phyloP scores from a whole-genome alignment of 75 land plant genomes.

The Cunninghamia lanceolata region DNA sequence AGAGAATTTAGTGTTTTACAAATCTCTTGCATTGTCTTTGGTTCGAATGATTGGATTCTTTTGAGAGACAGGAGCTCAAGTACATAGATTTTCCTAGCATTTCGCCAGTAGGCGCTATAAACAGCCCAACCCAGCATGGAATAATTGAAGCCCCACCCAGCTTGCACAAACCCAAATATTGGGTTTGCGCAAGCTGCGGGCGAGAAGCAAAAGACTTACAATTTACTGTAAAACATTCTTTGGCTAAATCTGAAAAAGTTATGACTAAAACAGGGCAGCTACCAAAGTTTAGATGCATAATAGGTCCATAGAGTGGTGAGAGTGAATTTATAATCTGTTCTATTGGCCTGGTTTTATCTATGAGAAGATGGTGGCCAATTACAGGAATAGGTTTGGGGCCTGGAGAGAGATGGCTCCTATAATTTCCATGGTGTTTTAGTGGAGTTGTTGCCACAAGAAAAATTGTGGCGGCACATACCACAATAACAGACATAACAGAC shows the following conservation, averaged over 20 bases:
- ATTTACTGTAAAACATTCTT: slow-evolving; percentile 28
- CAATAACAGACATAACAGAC: too few relatives aligned
- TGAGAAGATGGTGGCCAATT: not conserved
- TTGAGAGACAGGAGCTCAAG: too few relatives aligned
- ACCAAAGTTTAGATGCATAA: slow-evolving; percentile 6
- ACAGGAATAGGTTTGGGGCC: too few relatives aligned
- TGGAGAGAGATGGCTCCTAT: too few relatives aligned
- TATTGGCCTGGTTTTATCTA: not conserved
- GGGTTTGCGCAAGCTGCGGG: not conserved
- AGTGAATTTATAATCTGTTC: not conserved
- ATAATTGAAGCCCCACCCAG: slow-evolving; percentile 23
- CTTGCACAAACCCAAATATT: too few relatives aligned
- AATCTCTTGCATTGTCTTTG: not conserved
- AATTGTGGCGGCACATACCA: too few relatives aligned
- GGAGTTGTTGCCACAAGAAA: too few relatives aligned
- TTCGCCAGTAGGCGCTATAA: slow-evolving; percentile 36
- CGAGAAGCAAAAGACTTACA: slow-evolving; percentile 24
- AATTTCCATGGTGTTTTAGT: too few relatives aligned
- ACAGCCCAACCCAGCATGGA: slow-evolving; percentile 28
- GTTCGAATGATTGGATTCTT: too few relatives aligned
- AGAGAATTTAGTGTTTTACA: not conserved
- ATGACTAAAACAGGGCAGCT: slow-evolving; percentile 16
- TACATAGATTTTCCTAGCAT: too few relatives aligned
- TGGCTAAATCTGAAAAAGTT: slow-evolving; percentile 20
- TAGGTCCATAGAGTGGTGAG: too few relatives aligned